Base-by-base conservation (phyloP, 2,329 filamentous ascomycete species). In the Diaporthe aspalathi region DNA sequence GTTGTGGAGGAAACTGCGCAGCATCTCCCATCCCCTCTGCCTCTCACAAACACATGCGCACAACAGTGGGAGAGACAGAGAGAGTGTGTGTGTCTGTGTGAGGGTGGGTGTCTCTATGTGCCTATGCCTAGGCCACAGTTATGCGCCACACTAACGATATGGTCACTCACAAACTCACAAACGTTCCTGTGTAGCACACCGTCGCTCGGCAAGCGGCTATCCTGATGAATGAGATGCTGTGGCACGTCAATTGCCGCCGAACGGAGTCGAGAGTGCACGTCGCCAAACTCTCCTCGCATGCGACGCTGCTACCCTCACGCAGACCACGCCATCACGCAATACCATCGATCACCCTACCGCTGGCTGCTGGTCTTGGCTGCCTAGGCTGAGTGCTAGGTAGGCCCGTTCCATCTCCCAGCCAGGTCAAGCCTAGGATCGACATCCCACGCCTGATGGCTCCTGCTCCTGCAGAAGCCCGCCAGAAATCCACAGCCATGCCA, bases 361-460 rank as follows among this genome's bases (percentile, higher is more conserved):
- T 60, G 27, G 50, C 50, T 60, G 27, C 43, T 22, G 57, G 57
- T 32, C 43, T 14, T 63, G 57, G 43, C 60, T 65, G n/a, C 43
- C 8, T 63, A 43, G n/a, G n/a, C n/a, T n/a, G n/a, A n/a, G n/a
- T n/a, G n/a, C n/a, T n/a, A n/a, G 27, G 43, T 65, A 38, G 29
- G 24, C 43, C 60, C 43, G 14, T 50, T 20, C 60, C 38, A 22
- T 27, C 4, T 24, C 20, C 57, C 22, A 32, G 43, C 43, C 29
- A 65, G 7, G 60, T 38, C 45, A 49, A 32, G 60, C 20, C 43
- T 45, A 67, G 63, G 63, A 67, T 67, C 49, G 4, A n/a, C 63
- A 67, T 54, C 63, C 62, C 43, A 54, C 20, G 47, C 47, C 56
- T 65, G 49, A 54, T 54, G 49, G 63, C 63, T 67, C 38, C 49